These are phyloP conservation scores for Chytriomyces sp. DNA, from an alignment of 192 early-diverging fungal species.

Conservation along the genomic window DNA sequence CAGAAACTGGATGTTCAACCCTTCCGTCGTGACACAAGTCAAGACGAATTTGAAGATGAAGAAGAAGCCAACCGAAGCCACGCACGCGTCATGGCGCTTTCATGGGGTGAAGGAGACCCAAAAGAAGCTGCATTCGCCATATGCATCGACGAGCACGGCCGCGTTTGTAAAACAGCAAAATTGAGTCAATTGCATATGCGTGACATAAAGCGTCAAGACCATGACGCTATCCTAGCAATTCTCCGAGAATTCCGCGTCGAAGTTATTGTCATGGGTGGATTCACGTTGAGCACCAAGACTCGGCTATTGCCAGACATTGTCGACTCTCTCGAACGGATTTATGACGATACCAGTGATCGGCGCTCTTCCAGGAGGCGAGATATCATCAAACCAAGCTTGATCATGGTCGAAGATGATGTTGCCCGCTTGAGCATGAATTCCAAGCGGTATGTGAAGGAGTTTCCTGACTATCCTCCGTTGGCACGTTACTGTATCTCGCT, in stretches of 20 bases:
- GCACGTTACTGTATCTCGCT: slow-evolving; percentile 88
- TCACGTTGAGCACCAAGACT: slow-evolving; percentile 71
- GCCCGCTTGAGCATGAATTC: slow-evolving; percentile 86
- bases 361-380: background rate
- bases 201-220: slow-evolving; percentile 43
- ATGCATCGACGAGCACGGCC: slow-evolving; percentile 78
- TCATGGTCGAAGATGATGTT: slow-evolving; percentile 85
- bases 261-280: slow-evolving; percentile 83
- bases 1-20: slow-evolving; percentile 73
- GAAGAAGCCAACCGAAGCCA: slow-evolving; percentile 49
- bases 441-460: slow-evolving; percentile 70
- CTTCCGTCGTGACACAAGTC: slow-evolving; percentile 48
- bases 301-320: slow-evolving; percentile 72
- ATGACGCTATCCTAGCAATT: slow-evolving; percentile 56
- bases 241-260: slow-evolving; percentile 69
- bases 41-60: slow-evolving; percentile 43
- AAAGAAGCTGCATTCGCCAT: slow-evolving; percentile 67
- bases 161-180: slow-evolving; percentile 65
- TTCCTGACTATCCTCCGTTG: slow-evolving; percentile 68
- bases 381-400: slow-evolving; percentile 44
- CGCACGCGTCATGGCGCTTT: slow-evolving; percentile 68
- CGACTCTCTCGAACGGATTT: slow-evolving; percentile 41
- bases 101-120: slow-evolving; percentile 71
- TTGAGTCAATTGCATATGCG: slow-evolving; percentile 55
- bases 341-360: slow-evolving; percentile 12